These are phyloP conservation scores for Favolaschia claudopus DNA, from an alignment of 768 basidiomycete species.

Conservation along the genomic window DNA sequence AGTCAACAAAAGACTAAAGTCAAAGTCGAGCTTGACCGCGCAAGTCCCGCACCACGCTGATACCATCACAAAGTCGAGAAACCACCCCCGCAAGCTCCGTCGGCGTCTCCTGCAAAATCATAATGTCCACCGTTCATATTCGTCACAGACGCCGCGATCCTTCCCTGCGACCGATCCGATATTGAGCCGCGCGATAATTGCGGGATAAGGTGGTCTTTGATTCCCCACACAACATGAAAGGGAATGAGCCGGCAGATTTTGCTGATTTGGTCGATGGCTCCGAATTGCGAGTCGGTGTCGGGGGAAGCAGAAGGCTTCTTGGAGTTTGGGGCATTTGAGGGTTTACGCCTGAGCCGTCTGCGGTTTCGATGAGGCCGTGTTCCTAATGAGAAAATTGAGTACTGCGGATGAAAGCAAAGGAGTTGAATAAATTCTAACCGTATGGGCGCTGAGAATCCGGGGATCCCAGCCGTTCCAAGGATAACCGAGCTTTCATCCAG, in stretches of 20 bases:
- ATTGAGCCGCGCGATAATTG: background rate
- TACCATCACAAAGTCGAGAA: too few species aligned
- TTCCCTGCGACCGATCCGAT: slow-evolving; percentile 1
- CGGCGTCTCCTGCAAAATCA: background rate
- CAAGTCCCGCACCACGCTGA: too few species aligned
- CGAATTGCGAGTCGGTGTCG: slow-evolving; percentile 5
- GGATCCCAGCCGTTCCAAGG: slow-evolving; percentile 10
- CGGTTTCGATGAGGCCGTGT: slow-evolving; percentile 1
- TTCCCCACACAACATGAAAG: slow-evolving; percentile 10
- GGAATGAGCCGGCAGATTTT: slow-evolving; percentile 1
- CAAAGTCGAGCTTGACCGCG: too few species aligned
- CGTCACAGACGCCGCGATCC: slow-evolving; percentile 3
- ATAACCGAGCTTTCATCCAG: slow-evolving; percentile 1
- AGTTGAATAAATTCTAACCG: background rate
- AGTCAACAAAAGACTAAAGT: too few species aligned
- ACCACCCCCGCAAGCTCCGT: slow-evolving; percentile 1
- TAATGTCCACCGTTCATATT: slow-evolving; percentile 3
- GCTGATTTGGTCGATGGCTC: background rate
- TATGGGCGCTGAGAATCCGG: background rate
- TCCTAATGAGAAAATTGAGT: background rate
- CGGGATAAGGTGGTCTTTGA: background rate
- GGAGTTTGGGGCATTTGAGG: background rate
- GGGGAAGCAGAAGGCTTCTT: slow-evolving; percentile 2
- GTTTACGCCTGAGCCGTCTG: background rate
- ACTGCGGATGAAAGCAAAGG: background rate